These are phyloP conservation scores for Cinchona pubescens DNA, from an alignment of 257 asterid genomes.

Conservation along the genomic window DNA sequence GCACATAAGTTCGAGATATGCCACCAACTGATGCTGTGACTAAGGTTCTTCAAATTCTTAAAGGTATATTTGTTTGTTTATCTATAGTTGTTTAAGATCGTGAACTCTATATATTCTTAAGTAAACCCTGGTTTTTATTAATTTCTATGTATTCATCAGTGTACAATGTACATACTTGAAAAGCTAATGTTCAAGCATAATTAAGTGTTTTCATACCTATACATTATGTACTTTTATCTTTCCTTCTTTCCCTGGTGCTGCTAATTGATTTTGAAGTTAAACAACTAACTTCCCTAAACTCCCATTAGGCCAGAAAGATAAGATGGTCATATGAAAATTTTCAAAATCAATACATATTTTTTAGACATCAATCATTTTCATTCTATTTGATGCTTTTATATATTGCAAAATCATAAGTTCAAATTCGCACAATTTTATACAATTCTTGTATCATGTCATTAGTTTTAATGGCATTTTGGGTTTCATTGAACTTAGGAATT, in stretches of 20 bases:
- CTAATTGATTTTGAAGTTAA: neutral
- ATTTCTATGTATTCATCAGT: neutral
- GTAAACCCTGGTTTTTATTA: neutral
- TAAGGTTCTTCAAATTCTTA: constrained; percentile 82
- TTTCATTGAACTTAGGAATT: constrained; percentile 57
- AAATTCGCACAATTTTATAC: neutral
- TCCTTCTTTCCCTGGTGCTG: neutral
- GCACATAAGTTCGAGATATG: constrained; percentile 77
- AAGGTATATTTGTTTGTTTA: too few relatives aligned
- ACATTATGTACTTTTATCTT: neutral
- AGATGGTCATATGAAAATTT: too few relatives aligned
- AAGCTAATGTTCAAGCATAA: constrained; percentile 37
- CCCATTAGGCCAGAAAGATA: neutral
- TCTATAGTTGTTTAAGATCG: neutral
- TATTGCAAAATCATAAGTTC: neutral
- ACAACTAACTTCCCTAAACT: neutral
- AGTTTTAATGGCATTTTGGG: constrained; percentile 10
- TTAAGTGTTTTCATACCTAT: neutral
- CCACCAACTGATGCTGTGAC: constrained; percentile 66
- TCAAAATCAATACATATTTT: neutral
- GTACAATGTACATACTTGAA: neutral
- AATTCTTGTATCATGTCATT: neutral
- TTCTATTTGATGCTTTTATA: neutral
- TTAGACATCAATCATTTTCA: neutral
- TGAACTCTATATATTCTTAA: neutral